These are phyloP conservation scores for Fagopyrum tataricum DNA, from an alignment of 148 eudicot species.

Conservation along the genomic window DNA sequence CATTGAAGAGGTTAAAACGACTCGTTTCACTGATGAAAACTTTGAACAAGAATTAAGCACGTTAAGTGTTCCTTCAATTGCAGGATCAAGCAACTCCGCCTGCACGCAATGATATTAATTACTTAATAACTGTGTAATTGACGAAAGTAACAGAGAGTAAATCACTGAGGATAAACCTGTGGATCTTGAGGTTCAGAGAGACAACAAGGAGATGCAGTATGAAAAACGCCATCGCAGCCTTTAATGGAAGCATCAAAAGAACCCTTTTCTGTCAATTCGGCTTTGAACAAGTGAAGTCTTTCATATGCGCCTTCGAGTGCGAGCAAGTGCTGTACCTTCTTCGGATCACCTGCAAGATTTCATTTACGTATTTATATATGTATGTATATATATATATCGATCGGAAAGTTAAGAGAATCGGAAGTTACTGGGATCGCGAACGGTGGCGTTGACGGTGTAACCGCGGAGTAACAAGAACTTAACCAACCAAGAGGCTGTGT, in stretches of 20 bases:
- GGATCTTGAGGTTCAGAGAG: not conserved
- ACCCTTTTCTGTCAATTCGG: slow-evolving; percentile 18
- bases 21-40: no score
- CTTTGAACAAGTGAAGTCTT: slow-evolving; percentile 15
- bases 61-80: no score
- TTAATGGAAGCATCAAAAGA: not conserved
- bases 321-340: not conserved
- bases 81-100: slow-evolving; percentile 52
- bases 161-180: not conserved
- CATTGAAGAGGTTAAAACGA: no score
- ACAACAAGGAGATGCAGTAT: not conserved
- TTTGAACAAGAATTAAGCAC: no score
- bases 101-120: slow-evolving; percentile 12
- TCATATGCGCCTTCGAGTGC: slow-evolving; percentile 13
- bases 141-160: not conserved
- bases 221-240: not conserved
- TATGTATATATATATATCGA: not conserved
- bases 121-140: not conserved
- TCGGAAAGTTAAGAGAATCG: not conserved
- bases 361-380: not conserved
- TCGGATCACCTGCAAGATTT: not conserved
- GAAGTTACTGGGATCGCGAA: slow-evolving; percentile 13
- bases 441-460: slow-evolving; percentile 20
- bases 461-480: slow-evolving; percentile 19
- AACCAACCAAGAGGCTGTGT: slow-evolving; percentile 21